Percentiles rank a stretch among this genome's conserved stretches.
Evolutionary conservation across 352 stramenopile genomes (phyloP).

Genomic region (Vaucheria bursata): DNA sequence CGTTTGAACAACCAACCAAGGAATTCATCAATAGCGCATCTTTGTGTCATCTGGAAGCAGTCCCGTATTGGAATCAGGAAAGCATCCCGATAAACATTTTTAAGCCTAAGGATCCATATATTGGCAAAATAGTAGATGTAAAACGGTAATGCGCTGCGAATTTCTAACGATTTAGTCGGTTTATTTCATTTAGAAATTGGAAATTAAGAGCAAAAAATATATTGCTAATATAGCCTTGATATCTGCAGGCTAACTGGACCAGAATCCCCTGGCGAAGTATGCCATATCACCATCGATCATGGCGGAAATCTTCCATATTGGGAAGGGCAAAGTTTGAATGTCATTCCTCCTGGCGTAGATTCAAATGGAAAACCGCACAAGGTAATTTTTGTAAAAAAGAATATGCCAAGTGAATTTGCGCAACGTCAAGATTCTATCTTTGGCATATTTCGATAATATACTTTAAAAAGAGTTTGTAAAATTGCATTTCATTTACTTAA

Average conservation of each 20-base stretch:
- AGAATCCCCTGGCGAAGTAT: conserved; percentile 54
- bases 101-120: conserved; percentile 60
- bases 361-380: conserved; percentile 71
- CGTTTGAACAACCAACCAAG: not conserved
- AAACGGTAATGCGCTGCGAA: conserved; percentile 15
- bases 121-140: conserved; percentile 50
- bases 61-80: conserved; percentile 64
- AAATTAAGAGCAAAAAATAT: not conserved
- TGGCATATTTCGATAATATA: too few species aligned
- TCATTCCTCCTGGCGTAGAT: conserved; percentile 66
- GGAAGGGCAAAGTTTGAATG: conserved; percentile 72
- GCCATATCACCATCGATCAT: conserved; percentile 77
- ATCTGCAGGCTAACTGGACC: not conserved
- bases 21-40: not conserved
- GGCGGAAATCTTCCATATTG: conserved; percentile 69
- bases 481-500: too few species aligned
- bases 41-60: conserved; percentile 52
- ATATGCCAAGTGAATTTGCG: not conserved
- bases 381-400: conserved; percentile 22
- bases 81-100: conserved; percentile 65
- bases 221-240: not conserved
- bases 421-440: not conserved
- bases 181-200: not conserved
- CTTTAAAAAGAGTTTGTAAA: too few species aligned
- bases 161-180: conserved; percentile 6